Evolutionary conservation across 2,329 filamentous ascomycete species (phyloP).

Genomic region (Parafenestella ontariensis): DNA sequence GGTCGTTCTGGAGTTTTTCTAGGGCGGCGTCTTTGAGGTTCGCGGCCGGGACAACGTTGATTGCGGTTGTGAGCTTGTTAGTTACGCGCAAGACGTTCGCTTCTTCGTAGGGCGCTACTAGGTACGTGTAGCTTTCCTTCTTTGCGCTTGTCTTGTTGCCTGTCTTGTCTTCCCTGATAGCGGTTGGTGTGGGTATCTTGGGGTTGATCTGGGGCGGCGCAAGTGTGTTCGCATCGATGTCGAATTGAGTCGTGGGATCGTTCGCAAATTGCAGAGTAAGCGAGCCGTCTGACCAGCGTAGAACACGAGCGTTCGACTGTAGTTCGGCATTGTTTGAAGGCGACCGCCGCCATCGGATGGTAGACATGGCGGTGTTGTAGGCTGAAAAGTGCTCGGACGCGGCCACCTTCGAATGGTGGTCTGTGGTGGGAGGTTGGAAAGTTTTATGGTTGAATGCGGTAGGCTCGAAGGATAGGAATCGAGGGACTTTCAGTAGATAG

Average conservation of each 20-base stretch:
- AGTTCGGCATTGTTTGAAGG: conserved; percentile 69
- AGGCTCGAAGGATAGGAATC: conserved; percentile 74
- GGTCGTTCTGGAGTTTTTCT: conserved; percentile 69
- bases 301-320: conserved; percentile 76
- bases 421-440: conserved; percentile 69
- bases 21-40: conserved; percentile 75
- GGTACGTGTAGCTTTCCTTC: conserved; percentile 78
- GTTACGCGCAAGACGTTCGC: conserved; percentile 74
- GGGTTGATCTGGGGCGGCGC: conserved; percentile 65
- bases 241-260: conserved; percentile 72
- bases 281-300: conserved; percentile 81
- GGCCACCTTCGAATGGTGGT: conserved; percentile 59
- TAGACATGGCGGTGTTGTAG: conserved; percentile 70
- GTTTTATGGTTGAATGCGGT: conserved; percentile 70
- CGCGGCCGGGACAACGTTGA: conserved; percentile 71
- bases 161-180: conserved; percentile 26
- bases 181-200: conserved; percentile 57
- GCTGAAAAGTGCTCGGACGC: conserved; percentile 62
- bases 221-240: conserved; percentile 73
- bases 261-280: conserved; percentile 77
- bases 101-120: conserved; percentile 72
- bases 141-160: conserved; percentile 43
- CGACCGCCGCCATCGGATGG: conserved; percentile 73
- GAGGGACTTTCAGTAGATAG: conserved; percentile 74
- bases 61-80: conserved; percentile 77